These are phyloP conservation scores for Plasmodium sp. DNA, from an alignment of 169 alveolate genomes.

Conservation along the genomic window DNA sequence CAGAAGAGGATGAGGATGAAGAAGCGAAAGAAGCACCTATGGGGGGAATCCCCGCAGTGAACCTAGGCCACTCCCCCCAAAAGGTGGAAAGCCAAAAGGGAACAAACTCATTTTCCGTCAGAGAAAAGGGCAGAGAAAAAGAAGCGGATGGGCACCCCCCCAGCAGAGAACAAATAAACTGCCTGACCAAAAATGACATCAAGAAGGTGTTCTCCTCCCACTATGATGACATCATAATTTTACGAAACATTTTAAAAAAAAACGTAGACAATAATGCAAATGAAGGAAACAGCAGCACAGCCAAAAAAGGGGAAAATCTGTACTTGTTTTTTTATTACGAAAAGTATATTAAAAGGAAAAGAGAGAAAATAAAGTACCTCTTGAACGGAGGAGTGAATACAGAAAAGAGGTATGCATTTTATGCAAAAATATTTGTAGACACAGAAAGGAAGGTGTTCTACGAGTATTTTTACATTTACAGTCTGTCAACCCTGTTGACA, in stretches of 20 bases:
- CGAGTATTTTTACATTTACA: conserved; percentile 70
- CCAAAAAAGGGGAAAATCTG: conserved; percentile 49
- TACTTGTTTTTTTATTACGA: conserved; percentile 73
- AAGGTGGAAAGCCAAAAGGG: background rate
- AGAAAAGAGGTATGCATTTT: conserved; percentile 65
- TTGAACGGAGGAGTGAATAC: conserved; percentile 41
- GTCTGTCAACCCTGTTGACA: conserved; percentile 54
- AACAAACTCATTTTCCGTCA: background rate
- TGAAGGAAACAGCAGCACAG: background rate
- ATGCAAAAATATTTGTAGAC: conserved; percentile 66
- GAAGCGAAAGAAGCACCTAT: background rate
- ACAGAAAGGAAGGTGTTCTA: conserved; percentile 41
- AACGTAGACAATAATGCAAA: background rate
- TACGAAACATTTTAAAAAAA: conserved; percentile 36
- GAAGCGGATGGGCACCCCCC: background rate
- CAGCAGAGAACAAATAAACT: background rate
- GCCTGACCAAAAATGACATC: conserved; percentile 2
- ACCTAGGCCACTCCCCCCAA: background rate
- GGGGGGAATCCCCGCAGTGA: background rate
- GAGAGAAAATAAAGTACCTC: conserved; percentile 32
- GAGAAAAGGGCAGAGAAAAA: background rate
- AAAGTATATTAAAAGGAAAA: conserved; percentile 67
- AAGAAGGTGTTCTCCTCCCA: conserved; percentile 32
- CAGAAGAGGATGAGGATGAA: too few relatives aligned
- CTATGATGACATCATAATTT: conserved; percentile 55